Conservation (phyloP, 768 basidiomycete genomes). For the Amanita pallidorosea region DNA sequence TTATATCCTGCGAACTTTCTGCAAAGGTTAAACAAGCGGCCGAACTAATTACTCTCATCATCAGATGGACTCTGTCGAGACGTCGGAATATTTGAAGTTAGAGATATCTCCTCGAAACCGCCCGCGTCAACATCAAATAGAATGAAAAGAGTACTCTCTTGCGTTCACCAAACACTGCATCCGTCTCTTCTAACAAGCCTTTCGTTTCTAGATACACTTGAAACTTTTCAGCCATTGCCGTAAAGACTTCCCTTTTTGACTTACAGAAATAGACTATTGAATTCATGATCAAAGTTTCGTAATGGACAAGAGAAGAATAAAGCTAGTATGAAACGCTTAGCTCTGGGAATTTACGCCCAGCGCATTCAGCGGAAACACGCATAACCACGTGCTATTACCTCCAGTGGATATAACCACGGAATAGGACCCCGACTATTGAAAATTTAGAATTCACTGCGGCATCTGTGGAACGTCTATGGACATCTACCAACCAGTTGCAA, state of each 20-base stretch:
- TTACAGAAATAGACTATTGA: slow-evolving; percentile 62
- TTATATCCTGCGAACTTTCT: slow-evolving; percentile 18
- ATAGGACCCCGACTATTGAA: slow-evolving; percentile 68
- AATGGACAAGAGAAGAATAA: slow-evolving; percentile 36
- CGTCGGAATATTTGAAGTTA: slow-evolving; percentile 15
- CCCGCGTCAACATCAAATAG: background rate
- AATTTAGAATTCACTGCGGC: slow-evolving; percentile 32
- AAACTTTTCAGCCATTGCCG: background rate
- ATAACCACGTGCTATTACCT: slow-evolving; percentile 30
- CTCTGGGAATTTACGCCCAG: too few species aligned
- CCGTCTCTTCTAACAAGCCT: slow-evolving; percentile 87
- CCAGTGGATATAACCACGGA: slow-evolving; percentile 84
- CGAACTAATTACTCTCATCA: slow-evolving; percentile 31
- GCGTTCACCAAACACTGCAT: slow-evolving; percentile 85
- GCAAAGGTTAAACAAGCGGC: slow-evolving; percentile 34
- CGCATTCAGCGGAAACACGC: background rate
- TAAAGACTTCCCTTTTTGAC: slow-evolving; percentile 17
- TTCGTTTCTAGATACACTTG: slow-evolving; percentile 82
- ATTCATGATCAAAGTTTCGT: slow-evolving; percentile 6
- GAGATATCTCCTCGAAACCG: slow-evolving; percentile 43
- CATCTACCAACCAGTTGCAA: slow-evolving; percentile 88
- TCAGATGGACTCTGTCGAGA: slow-evolving; percentile 19
- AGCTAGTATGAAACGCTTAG: slow-evolving; percentile 26
- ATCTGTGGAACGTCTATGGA: slow-evolving; percentile 80
- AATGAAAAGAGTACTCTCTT: background rate